Conservation (phyloP, 2,329 filamentous ascomycete genomes). For the Huntiella savannae region DNA sequence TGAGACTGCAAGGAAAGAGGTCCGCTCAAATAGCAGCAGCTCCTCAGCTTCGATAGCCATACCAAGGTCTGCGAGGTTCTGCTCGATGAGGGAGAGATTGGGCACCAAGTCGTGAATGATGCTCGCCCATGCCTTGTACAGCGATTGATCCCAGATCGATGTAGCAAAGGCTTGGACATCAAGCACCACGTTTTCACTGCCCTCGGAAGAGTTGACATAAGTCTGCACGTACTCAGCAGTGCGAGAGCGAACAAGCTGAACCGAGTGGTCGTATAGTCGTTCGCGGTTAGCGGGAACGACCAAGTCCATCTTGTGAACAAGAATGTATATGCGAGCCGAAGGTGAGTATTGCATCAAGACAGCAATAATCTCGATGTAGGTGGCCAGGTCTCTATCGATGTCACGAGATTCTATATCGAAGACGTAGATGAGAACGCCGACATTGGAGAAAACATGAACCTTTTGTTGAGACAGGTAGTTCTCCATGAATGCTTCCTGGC, state of each 20-base stretch:
- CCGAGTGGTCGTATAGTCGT: constrained; percentile 67
- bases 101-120: constrained; percentile 98
- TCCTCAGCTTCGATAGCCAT: constrained; percentile 82
- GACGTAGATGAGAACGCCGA: constrained; percentile 95
- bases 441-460: constrained; percentile 88
- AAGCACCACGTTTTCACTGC: constrained; percentile 16
- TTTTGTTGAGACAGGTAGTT: constrained; percentile 94
- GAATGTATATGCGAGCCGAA: constrained; percentile 69
- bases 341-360: constrained; percentile 73
- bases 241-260: constrained; percentile 55
- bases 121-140: constrained; percentile 96
- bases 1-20: constrained; percentile 90
- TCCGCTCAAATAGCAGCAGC: constrained; percentile 83
- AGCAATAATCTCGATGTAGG: constrained; percentile 76
- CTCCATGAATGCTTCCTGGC: constrained; percentile 96
- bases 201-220: constrained; percentile 10
- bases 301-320: constrained; percentile 98
- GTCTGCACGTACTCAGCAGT: constrained; percentile 32
- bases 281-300: constrained; percentile 65
- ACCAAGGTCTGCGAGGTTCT: constrained; percentile 64
- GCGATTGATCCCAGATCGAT: constrained; percentile 94
- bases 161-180: constrained; percentile 79
- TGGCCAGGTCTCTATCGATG: constrained; percentile 79
- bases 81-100: constrained; percentile 74
- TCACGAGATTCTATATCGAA: constrained; percentile 97